Percentiles rank a stretch among this genome's conserved stretches.
phyloP scores from a whole-genome alignment of 208 protist species.

The Leishmania tropica region DNA sequence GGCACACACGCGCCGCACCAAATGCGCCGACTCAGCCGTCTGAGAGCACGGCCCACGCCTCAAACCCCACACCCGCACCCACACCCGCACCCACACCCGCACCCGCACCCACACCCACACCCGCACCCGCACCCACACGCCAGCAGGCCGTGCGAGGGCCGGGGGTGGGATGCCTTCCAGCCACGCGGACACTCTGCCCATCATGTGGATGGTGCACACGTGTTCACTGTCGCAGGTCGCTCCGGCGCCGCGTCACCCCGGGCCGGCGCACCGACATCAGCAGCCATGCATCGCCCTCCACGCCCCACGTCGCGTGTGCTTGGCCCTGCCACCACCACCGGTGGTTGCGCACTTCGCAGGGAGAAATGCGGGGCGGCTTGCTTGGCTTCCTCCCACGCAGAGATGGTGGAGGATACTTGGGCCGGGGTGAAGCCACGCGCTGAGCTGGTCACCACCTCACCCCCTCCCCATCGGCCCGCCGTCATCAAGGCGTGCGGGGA shows the following conservation, averaged over 20 bases:
- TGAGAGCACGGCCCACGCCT: not conserved
- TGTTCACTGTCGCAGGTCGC: not conserved
- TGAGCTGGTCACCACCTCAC: no score
- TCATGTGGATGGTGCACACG: not conserved
- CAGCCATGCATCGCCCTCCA: not conserved
- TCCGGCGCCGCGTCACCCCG: not conserved
- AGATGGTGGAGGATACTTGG: not conserved
- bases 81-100: no score
- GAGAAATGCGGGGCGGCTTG: no score
- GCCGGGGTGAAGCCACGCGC: not conserved
- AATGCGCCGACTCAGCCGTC: not conserved
- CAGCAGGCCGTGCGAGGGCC: not conserved
- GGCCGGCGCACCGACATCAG: not conserved
- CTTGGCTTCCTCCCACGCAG: not conserved
- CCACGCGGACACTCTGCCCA: not conserved
- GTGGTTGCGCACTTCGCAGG: not conserved
- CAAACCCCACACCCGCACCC: not conserved
- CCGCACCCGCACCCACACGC: not conserved
- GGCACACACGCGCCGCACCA: not conserved
- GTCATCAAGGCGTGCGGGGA: not conserved
- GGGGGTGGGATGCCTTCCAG: not conserved
- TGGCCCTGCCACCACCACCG: not conserved
- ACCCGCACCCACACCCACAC: no score
- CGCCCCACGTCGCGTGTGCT: not conserved
- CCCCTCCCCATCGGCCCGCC: no score